Base-by-base conservation (phyloP, 1,284 basidiomycete genomes). In the Rhodotorula sp. region DNA sequence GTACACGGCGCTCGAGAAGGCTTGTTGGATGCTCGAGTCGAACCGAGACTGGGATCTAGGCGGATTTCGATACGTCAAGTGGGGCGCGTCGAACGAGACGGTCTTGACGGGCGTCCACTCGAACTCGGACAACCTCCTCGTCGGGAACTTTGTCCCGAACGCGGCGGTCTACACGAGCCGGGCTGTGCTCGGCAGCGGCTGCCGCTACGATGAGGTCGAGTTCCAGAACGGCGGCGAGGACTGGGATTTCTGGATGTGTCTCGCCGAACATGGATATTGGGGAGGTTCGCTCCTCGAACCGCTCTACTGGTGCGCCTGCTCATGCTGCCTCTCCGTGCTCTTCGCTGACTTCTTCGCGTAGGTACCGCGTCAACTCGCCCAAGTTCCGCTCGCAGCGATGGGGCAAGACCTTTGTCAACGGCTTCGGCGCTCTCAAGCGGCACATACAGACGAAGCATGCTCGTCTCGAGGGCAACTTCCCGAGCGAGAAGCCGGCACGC, bases 241-340 rank as follows among this genome's bases (percentile, higher is more conserved):
- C 57, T 75, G 74, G 73, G 74, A 75, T 57, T 75, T 75, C 46
- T 75, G 74, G 74, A 71, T 75, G 68, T 75, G 74, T 34, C 50
- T 75, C 48, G 74, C 74, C 24, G 70, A 70, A 22, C 37, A 60
- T 20, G 74, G 70, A 7, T 46, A 68, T 31, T 75, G 74, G 74
- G 72, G 74, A 16, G 74, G 74, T 3, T 68, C 74, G 11, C 31
- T 69, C 10, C 70, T 59, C 34, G 74, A 75, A 48, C 64, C 72
- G 28, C 52, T 70, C 44, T 75, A 73, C 65, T 75, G 74, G 74
- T 73, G 18, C 30, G 69, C 59, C 31, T 15, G 3, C 34, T 26
- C 56, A n/a, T 22, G 30, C 31, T 37, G 18, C n/a, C 4, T 10
- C 18, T 26, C 15, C 24, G 7, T n/a, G 2, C 8, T 0, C 13